A percentile compares a stretch with the other conserved stretches of the same genome.
phyloP scores from a whole-genome alignment of 768 basidiomycete species.

The Mycena indigotica region DNA sequence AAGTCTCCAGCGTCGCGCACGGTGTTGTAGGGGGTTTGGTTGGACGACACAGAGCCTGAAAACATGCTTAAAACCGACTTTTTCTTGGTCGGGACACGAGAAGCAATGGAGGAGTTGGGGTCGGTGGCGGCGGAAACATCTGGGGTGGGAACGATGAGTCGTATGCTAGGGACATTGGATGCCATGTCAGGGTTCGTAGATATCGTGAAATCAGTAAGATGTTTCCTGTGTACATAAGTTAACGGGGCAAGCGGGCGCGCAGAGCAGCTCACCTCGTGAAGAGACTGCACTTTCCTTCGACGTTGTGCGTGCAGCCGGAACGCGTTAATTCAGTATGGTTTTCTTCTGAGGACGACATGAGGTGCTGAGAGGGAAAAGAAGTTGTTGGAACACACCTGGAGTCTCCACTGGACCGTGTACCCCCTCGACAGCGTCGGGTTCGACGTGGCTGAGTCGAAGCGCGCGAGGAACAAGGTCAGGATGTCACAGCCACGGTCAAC shows the following conservation, averaged over 20 bases:
- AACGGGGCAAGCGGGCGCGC: not conserved
- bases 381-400: not conserved
- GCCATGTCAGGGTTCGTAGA: constrained; percentile 11
- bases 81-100: constrained; percentile 39
- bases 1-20: constrained; percentile 42
- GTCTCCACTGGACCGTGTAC: not conserved
- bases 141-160: constrained; percentile 53
- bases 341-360: not conserved
- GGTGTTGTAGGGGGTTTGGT: constrained; percentile 29
- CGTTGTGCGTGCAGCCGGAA: not conserved
- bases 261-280: not conserved
- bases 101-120: constrained; percentile 22
- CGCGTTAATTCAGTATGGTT: constrained; percentile 6
- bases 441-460: no score
- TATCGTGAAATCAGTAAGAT: constrained; percentile 1
- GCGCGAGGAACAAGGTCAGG: no score
- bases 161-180: constrained; percentile 43
- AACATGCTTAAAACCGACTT: constrained; percentile 55
- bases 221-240: not conserved
- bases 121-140: constrained; percentile 32
- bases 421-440: not conserved
- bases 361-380: not conserved
- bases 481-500: no score
- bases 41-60: constrained; percentile 17
- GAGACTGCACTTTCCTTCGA: constrained; percentile 1